Evolutionary conservation across 108 stramenopile genomes (phyloP).

Genomic region (Discostella stelligeroides): DNA sequence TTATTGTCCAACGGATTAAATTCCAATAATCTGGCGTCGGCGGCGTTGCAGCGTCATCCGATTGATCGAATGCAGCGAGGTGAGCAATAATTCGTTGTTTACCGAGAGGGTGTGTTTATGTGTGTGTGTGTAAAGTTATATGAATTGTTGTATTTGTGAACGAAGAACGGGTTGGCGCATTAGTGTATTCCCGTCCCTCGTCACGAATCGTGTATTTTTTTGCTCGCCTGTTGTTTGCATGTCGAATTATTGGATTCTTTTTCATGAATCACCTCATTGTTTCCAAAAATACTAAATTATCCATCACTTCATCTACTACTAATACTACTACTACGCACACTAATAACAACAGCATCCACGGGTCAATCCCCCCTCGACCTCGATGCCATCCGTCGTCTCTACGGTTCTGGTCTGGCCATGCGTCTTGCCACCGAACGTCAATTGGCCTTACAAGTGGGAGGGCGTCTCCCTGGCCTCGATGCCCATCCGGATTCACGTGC

Average conservation of each 20-base stretch:
- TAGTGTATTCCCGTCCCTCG: too few species aligned
- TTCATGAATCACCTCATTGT: too few species aligned
- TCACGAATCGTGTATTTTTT: too few species aligned
- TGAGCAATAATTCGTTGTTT: too few species aligned
- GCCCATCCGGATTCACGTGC: conserved; percentile 54
- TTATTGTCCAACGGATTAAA: conserved; percentile 81
- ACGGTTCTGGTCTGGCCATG: conserved; percentile 89
- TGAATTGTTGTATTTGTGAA: too few species aligned
- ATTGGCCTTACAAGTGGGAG: conserved; percentile 64
- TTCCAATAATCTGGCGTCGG: conserved; percentile 71
- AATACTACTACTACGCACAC: neutral
- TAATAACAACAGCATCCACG: conserved; percentile 25
- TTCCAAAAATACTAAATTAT: too few species aligned
- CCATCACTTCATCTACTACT: too few species aligned
- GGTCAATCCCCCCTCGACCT: conserved; percentile 54
- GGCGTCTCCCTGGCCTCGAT: conserved; percentile 59
- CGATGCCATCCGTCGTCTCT: conserved; percentile 75
- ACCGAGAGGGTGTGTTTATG: too few species aligned
- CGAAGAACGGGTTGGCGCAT: too few species aligned
- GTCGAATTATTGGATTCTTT: too few species aligned
- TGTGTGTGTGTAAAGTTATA: too few species aligned
- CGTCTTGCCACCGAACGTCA: conserved; percentile 80
- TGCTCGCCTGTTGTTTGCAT: too few species aligned
- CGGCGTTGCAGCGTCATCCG: conserved; percentile 72
- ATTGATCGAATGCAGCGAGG: conserved; percentile 82